Conservation (phyloP, 345 rosid species). For the Viola odorata region DNA sequence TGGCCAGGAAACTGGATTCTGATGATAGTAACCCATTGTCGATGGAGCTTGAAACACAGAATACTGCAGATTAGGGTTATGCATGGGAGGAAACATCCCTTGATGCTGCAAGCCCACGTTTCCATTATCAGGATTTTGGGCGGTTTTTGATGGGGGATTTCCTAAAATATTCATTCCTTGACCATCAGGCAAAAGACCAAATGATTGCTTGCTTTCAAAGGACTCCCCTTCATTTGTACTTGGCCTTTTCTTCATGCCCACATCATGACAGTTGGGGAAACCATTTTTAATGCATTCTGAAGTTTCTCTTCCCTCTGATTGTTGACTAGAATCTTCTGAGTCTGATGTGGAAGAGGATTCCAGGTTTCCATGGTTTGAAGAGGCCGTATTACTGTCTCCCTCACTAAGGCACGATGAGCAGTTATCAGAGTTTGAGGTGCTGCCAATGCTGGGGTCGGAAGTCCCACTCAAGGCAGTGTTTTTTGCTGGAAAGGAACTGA, state of each 20-base stretch:
- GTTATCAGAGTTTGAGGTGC: constrained; percentile 71
- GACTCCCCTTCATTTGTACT: constrained; percentile 27
- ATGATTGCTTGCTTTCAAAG: constrained; percentile 24
- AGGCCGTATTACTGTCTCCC: constrained; percentile 67
- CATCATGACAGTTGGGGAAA: constrained; percentile 35
- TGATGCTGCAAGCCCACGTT: constrained; percentile 47
- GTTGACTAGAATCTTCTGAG: constrained; percentile 71
- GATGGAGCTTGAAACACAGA: constrained; percentile 62
- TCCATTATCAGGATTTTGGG: constrained; percentile 35
- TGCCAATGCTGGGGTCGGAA: constrained; percentile 39
- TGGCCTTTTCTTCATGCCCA: constrained; percentile 28
- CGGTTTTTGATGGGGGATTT: constrained; percentile 29
- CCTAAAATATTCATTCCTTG: constrained; percentile 25
- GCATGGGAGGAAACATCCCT: constrained; percentile 41
- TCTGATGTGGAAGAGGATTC: constrained; percentile 84
- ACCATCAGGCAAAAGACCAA: constrained; percentile 29
- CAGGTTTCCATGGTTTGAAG: constrained; percentile 55
- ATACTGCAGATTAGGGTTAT: constrained; percentile 49
- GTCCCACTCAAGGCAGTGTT: constrained; percentile 19
- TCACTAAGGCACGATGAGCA: constrained; percentile 89
- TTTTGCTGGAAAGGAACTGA: constrained; percentile 25
- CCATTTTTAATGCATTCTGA: constrained; percentile 31
- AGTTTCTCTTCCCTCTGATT: constrained; percentile 51
- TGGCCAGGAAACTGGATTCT: constrained; percentile 76
- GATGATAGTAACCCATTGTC: constrained; percentile 71